Conservation (phyloP, 2,329 filamentous ascomycete genomes). For the Botrytis tulipae region DNA sequence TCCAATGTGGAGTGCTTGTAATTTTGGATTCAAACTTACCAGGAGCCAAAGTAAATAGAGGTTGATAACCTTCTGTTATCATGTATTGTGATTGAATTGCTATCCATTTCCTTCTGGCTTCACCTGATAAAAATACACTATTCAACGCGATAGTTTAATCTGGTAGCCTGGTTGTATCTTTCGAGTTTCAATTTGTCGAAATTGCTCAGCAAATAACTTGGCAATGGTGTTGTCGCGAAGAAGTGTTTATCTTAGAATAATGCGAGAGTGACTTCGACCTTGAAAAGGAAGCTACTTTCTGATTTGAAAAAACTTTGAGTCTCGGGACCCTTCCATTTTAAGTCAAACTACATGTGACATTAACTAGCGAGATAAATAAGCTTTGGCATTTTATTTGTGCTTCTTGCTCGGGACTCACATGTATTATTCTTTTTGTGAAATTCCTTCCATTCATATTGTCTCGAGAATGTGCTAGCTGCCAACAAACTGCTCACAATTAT, state of each 20-base stretch:
- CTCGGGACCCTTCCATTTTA: not conserved
- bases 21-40: not conserved
- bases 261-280: not conserved
- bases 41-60: not conserved
- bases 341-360: not conserved
- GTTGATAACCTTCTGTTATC: not conserved
- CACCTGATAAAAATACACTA: not conserved
- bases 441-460: rapidly evolving
- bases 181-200: not conserved
- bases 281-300: not conserved
- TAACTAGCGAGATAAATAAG: not conserved
- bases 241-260: not conserved
- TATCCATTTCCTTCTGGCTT: not conserved
- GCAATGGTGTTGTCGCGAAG: not conserved
- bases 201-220: not conserved
- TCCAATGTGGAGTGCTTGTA: not conserved
- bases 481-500: not conserved
- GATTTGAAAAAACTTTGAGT: not conserved
- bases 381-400: not conserved
- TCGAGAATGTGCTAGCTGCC: not conserved
- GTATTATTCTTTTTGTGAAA: not conserved
- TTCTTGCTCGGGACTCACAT: not conserved
- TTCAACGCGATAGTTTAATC: not conserved
- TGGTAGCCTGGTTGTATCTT: not conserved
- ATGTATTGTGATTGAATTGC: not conserved